phyloP scores from a whole-genome alignment of 768 basidiomycete species.

The Boletus patriciae region DNA sequence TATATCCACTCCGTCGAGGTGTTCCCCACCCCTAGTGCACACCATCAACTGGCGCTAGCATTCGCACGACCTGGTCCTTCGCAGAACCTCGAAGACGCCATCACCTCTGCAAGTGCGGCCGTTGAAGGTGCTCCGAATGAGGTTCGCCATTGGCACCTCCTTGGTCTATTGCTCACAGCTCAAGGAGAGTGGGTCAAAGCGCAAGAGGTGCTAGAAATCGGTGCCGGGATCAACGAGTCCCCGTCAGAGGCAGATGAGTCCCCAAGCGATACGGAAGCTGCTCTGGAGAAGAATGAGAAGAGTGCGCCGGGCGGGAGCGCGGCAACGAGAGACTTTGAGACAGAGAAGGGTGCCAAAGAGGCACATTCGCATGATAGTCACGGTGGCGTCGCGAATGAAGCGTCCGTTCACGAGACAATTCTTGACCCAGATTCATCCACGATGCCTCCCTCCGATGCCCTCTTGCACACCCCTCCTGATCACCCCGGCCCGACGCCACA shows the following conservation, averaged over 20 bases:
- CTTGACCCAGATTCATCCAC: constrained; percentile 31
- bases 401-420: constrained; percentile 18
- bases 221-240: constrained; percentile 57
- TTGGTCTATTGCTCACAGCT: constrained; percentile 79
- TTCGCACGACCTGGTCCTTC: constrained; percentile 61
- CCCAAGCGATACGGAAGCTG: constrained; percentile 22
- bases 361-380: background rate
- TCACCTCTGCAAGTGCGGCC: constrained; percentile 64
- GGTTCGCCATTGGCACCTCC: constrained; percentile 86
- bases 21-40: constrained; percentile 53
- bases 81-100: constrained; percentile 67
- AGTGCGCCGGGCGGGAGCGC: background rate
- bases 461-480: constrained; percentile 49
- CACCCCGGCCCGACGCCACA: constrained; percentile 50
- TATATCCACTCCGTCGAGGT: constrained; percentile 49
- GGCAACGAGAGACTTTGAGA: constrained; percentile 11
- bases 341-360: constrained; percentile 5
- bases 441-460: constrained; percentile 41
- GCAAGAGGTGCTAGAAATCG: constrained; percentile 72
- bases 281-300: constrained; percentile 13
- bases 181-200: constrained; percentile 80
- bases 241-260: constrained; percentile 35
- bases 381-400: constrained; percentile 1
- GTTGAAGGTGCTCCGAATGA: constrained; percentile 66
- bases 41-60: constrained; percentile 82